These are phyloP conservation scores for Talaromyces sp. DNA, from an alignment of 2,329 filamentous ascomycete species.

Conservation along the genomic window DNA sequence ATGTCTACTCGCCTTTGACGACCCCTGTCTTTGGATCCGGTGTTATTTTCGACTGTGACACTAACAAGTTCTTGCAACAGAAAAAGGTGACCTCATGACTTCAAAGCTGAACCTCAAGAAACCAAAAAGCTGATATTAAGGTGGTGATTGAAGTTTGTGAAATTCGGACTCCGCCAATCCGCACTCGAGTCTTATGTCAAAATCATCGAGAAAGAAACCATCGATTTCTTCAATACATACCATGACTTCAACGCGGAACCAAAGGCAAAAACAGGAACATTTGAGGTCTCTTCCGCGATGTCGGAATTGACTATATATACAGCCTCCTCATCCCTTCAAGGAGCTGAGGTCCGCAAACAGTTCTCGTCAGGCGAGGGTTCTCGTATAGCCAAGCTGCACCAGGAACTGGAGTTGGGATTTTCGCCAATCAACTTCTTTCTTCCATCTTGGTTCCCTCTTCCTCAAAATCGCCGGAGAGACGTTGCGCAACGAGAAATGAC, in stretches of 20 bases:
- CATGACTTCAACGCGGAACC: conserved; percentile 57
- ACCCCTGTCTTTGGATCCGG: conserved; percentile 72
- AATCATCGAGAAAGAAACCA: conserved; percentile 70
- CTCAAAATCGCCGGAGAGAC: conserved; percentile 81
- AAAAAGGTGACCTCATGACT: conserved; percentile 65
- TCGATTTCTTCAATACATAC: conserved; percentile 65
- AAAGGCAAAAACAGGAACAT: conserved; percentile 53
- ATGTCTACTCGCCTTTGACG: conserved; percentile 75
- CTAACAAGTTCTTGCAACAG: conserved; percentile 90
- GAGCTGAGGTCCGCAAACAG: conserved; percentile 71
- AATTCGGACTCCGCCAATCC: conserved; percentile 58
- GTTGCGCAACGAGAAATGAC: conserved; percentile 74
- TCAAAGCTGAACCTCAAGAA: not conserved
- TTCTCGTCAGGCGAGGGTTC: conserved; percentile 60
- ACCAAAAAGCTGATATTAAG: not conserved
- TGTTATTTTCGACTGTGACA: conserved; percentile 87
- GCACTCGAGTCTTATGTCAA: conserved; percentile 67
- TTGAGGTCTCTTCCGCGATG: conserved; percentile 70
- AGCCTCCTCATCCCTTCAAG: conserved; percentile 78
- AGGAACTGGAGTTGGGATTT: conserved; percentile 87
- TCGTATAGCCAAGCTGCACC: conserved; percentile 74
- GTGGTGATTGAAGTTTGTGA: conserved; percentile 48
- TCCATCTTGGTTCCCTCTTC: conserved; percentile 74
- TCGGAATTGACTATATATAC: conserved; percentile 87
- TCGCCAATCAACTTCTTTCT: conserved; percentile 85